Conservation (phyloP, 352 stramenopile species). For the Phytophthora multivora region DNA sequence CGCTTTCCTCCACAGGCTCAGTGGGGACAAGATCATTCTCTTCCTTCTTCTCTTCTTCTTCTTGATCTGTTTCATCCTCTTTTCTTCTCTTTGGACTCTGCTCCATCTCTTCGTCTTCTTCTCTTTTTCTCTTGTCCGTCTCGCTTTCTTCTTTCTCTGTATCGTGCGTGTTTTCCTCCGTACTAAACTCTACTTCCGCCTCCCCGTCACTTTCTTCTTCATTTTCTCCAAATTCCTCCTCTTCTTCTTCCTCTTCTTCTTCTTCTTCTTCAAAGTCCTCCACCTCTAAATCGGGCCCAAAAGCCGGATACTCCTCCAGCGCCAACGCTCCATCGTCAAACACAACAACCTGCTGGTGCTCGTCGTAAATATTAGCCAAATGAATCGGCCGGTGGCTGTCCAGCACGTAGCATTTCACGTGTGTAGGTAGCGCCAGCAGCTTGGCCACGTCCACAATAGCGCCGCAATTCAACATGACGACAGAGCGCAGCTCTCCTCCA, state of each 20-base stretch:
- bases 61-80: conserved; percentile 28
- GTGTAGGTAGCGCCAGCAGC: conserved; percentile 71
- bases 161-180: conserved; percentile 29
- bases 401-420: conserved; percentile 93
- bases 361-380: conserved; percentile 95
- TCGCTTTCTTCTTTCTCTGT: conserved; percentile 32
- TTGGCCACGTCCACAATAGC: conserved; percentile 91
- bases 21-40: conserved; percentile 14
- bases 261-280: conserved; percentile 73
- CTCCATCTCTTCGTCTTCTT: conserved; percentile 36
- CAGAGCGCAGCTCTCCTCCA: conserved; percentile 78
- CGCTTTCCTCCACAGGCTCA: conserved; percentile 29
- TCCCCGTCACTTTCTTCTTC: conserved; percentile 43
- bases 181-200: conserved; percentile 59
- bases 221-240: conserved; percentile 46
- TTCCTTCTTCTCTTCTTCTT: conserved; percentile 37
- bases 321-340: conserved; percentile 80
- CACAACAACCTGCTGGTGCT: conserved; percentile 76
- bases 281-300: conserved; percentile 84
- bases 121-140: conserved; percentile 42
- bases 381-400: conserved; percentile 96
- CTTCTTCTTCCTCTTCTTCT: conserved; percentile 60
- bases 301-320: conserved; percentile 80
- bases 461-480: conserved; percentile 96
- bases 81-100: conserved; percentile 27